These are phyloP conservation scores for Epichloe brachyelytri DNA, from an alignment of 2,329 filamentous ascomycete genomes.

Conservation along the genomic window DNA sequence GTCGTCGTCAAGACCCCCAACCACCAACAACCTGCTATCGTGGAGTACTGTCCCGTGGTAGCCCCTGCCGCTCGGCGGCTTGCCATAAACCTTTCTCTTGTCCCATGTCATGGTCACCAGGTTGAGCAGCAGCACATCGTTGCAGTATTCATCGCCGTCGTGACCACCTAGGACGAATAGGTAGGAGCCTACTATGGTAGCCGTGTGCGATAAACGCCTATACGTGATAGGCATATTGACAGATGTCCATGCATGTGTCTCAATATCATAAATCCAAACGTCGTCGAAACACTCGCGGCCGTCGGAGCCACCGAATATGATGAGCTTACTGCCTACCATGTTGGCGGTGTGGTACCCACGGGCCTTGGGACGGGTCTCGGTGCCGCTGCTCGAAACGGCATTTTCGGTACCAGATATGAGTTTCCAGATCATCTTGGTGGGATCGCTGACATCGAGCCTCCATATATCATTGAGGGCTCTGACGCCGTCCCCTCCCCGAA, in stretches of 20 bases:
- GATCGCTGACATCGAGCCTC: constrained; percentile 56
- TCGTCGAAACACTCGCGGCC: constrained; percentile 61
- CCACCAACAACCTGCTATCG: constrained; percentile 49
- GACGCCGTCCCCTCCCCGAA: constrained; percentile 59
- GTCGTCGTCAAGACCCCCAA: constrained; percentile 57
- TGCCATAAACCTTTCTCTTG: constrained; percentile 49
- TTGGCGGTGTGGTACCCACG: constrained; percentile 61
- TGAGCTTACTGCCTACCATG: constrained; percentile 59
- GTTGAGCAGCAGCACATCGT: constrained; percentile 56
- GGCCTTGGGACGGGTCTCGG: constrained; percentile 43
- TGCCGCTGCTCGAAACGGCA: constrained; percentile 13
- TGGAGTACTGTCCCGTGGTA: constrained; percentile 56
- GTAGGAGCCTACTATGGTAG: constrained; percentile 57
- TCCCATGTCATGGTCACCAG: constrained; percentile 67
- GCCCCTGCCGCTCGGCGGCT: constrained; percentile 48
- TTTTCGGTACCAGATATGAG: constrained; percentile 40
- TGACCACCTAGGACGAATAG: constrained; percentile 59
- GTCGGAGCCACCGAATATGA: constrained; percentile 58
- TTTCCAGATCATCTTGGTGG: constrained; percentile 56
- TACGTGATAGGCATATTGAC: constrained; percentile 49
- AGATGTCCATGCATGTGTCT: constrained; percentile 44
- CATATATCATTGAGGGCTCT: constrained; percentile 59
- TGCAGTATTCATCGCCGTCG: constrained; percentile 56
- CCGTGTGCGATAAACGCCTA: constrained; percentile 53
- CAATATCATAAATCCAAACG: constrained; percentile 61